These are phyloP conservation scores for Daldinia sp. DNA, from an alignment of 2,329 filamentous ascomycete genomes.

Conservation along the genomic window DNA sequence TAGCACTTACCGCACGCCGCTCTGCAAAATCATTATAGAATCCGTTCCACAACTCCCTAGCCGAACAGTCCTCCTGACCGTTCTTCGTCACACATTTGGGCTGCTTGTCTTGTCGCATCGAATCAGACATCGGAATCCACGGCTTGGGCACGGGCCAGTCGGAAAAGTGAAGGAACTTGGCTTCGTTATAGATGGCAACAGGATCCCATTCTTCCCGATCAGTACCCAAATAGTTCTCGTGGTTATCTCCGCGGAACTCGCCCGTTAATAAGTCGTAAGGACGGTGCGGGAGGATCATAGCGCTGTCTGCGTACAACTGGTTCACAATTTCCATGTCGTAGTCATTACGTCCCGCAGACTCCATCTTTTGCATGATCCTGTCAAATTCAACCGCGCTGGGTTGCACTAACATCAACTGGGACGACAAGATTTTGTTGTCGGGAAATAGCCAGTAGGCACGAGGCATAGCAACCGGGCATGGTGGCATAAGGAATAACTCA, in stretches of 20 bases:
- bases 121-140: constrained; percentile 54
- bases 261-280: constrained; percentile 71
- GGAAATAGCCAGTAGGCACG: constrained; percentile 77
- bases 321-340: constrained; percentile 79
- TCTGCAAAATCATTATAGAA: constrained; percentile 53
- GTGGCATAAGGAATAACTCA: constrained; percentile 76
- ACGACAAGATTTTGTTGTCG: constrained; percentile 65
- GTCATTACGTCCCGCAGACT: constrained; percentile 52
- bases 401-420: constrained; percentile 71
- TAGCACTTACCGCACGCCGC: constrained; percentile 47
- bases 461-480: constrained; percentile 73
- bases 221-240: constrained; percentile 57
- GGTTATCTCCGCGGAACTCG: constrained; percentile 69
- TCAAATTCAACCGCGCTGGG: constrained; percentile 66
- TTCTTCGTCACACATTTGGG: constrained; percentile 51
- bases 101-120: constrained; percentile 47
- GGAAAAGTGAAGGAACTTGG: constrained; percentile 77
- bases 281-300: constrained; percentile 73
- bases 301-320: constrained; percentile 67
- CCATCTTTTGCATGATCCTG: constrained; percentile 53
- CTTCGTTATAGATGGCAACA: constrained; percentile 64
- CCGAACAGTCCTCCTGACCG: constrained; percentile 51
- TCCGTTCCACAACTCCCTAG: constrained; percentile 52
- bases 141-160: constrained; percentile 78
- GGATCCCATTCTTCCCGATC: constrained; percentile 69